phyloP scores from a whole-genome alignment of 139 green algal species.

The Pleodorina starrii region DNA sequence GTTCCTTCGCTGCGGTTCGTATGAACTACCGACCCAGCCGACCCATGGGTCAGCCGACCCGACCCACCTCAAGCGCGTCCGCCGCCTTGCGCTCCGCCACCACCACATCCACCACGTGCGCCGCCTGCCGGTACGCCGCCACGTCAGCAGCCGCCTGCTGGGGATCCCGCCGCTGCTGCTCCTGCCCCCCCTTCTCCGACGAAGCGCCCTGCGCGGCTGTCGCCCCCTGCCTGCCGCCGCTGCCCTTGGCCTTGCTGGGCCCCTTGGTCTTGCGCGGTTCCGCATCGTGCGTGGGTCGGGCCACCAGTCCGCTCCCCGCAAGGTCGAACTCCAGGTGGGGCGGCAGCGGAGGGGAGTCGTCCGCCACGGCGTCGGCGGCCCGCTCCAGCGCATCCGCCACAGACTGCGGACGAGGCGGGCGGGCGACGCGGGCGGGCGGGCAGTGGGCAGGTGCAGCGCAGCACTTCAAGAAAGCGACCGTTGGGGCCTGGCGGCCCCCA shows the following conservation, averaged over 20 bases:
- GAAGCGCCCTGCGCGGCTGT: too few relatives aligned
- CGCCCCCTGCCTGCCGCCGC: background rate
- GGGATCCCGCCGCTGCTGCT: background rate
- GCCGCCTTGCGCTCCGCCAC: slow-evolving; percentile 61
- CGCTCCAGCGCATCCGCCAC: slow-evolving; percentile 43
- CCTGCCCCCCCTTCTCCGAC: background rate
- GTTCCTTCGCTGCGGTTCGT: too few relatives aligned
- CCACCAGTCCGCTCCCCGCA: slow-evolving; percentile 24
- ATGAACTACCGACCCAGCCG: too few relatives aligned
- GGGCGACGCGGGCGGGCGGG: too few relatives aligned
- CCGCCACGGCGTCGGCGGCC: slow-evolving; percentile 27
- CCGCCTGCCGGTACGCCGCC: slow-evolving; percentile 59
- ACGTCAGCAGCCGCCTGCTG: slow-evolving; percentile 6
- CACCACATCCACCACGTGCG: slow-evolving; percentile 57
- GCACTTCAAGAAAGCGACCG: too few relatives aligned
- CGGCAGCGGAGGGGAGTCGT: slow-evolving; percentile 17
- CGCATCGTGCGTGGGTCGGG: background rate
- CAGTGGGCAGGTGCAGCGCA: too few relatives aligned
- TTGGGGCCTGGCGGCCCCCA: too few relatives aligned
- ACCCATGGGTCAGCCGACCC: too few relatives aligned
- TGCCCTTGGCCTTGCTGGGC: background rate
- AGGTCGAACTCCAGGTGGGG: slow-evolving; percentile 44
- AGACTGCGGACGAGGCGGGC: background rate
- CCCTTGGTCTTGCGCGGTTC: background rate
- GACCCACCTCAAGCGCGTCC: slow-evolving; percentile 61